These are phyloP conservation scores for Pinus taeda DNA, from an alignment of 75 land plant species.

Conservation along the genomic window DNA sequence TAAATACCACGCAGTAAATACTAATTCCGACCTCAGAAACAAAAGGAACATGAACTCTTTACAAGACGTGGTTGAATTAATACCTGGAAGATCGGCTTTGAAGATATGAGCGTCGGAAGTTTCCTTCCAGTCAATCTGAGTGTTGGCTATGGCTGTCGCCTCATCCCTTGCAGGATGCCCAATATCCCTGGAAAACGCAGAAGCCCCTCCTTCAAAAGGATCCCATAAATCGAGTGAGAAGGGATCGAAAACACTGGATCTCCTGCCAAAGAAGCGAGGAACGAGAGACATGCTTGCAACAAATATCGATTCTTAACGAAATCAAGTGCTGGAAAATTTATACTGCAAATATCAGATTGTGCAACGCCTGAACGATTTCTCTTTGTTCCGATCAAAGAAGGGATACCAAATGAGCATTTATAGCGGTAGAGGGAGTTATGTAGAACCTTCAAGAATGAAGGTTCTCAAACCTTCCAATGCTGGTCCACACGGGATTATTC, in stretches of 20 bases:
- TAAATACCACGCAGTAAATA: not conserved
- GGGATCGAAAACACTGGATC: slow-evolving; percentile 26
- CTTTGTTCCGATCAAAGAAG: too few relatives aligned
- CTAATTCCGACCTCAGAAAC: not conserved
- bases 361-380: too few relatives aligned
- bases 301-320: too few relatives aligned
- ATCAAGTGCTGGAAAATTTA: too few relatives aligned
- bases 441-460: too few relatives aligned
- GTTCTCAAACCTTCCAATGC: too few relatives aligned
- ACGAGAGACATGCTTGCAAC: slow-evolving; percentile 11
- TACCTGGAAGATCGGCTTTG: slow-evolving; percentile 30
- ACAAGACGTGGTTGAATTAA: not conserved
- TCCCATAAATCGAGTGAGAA: slow-evolving; percentile 29
- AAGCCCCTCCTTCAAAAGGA: slow-evolving; percentile 12
- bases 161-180: not conserved
- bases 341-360: too few relatives aligned
- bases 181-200: too few relatives aligned
- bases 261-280: slow-evolving; percentile 18
- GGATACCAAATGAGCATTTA: too few relatives aligned
- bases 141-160: slow-evolving; percentile 18
- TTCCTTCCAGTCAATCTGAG: slow-evolving; percentile 29
- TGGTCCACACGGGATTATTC: too few relatives aligned
- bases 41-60: not conserved
- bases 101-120: slow-evolving; percentile 26
- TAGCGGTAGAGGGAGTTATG: too few relatives aligned